Evolutionary conservation across 768 basidiomycete species (phyloP), one percentile per base, ranked within the genome.

Genomic region (Lactarius quietus): DNA sequence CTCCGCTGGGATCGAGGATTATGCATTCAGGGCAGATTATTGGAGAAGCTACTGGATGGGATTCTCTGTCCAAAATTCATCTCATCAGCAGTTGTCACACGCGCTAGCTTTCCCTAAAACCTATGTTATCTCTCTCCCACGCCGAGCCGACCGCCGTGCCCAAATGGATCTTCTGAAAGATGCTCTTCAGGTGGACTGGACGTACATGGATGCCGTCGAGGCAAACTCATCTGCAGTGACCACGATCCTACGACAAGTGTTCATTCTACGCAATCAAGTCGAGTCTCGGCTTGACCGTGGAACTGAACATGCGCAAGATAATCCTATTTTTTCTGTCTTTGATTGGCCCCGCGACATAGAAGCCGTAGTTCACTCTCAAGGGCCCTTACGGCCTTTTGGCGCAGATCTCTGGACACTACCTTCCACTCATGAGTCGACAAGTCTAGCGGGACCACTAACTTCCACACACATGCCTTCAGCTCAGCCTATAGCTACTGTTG

Each of bases 101-200:
- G 35, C n/a, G 9, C 39, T 39, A 20, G 26, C 10, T 31, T 35
- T 54, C 20, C 48, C 41, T 6, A 70, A 76, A 10, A 78, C 84
- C 59, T 86, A 83, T 67, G 83, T 90, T 1, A 70, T 91, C 48
- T 87, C 86, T 29, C 84, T 90, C 33, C 81, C 83, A 10, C 75
- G 72, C 31, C 82, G 89, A 35, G 69, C 69, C 20, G 87, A 88
- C 66, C 78, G 89, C 29, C 82, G 83, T 17, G 66, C 72, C 23
- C 77, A 84, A 55, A 89, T 90, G 87, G 84, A 87, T 59, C 68
- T 65, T 20, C 70, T 91, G 28, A 79, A 83, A 28, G 72, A 70
- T 14, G 70, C 72, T 9, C 80, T 88, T 23, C 76, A 73, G 26
- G 72, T 88, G 14, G 70, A 75, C 12, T 89, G 86, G 85, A 79